These are phyloP conservation scores for Neurospora sp. DNA, from an alignment of 495 filamentous ascomycete genomes.

Conservation along the genomic window DNA sequence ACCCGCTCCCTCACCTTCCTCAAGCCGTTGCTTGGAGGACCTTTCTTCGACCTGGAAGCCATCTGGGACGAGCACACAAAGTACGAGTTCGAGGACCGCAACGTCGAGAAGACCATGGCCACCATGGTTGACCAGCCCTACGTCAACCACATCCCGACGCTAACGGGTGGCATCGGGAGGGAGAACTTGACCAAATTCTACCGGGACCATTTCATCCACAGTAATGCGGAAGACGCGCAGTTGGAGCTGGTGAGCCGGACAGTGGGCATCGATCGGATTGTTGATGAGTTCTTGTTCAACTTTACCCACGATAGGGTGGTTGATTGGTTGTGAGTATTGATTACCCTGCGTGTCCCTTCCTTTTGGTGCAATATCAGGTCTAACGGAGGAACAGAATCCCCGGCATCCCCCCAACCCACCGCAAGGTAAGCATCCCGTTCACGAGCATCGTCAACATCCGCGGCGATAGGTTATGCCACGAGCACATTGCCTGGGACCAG, in stretches of 20 bases:
- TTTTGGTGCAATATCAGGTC: background rate
- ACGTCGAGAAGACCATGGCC: slow-evolving; percentile 45
- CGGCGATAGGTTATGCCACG: slow-evolving; percentile 64
- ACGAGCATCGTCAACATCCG: slow-evolving; percentile 68
- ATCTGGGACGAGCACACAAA: slow-evolving; percentile 53
- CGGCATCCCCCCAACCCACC: slow-evolving; percentile 60
- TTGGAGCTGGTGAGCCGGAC: slow-evolving; percentile 68
- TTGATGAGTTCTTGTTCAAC: slow-evolving; percentile 47
- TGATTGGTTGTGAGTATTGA: slow-evolving; percentile 53
- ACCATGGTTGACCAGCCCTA: slow-evolving; percentile 53
- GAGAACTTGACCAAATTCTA: slow-evolving; percentile 64
- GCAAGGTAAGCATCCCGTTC: slow-evolving; percentile 57
- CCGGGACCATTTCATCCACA: slow-evolving; percentile 59
- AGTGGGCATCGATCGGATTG: slow-evolving; percentile 43
- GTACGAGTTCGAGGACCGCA: slow-evolving; percentile 43
- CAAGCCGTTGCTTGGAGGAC: slow-evolving; percentile 39
- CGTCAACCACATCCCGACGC: slow-evolving; percentile 48
- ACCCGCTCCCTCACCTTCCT: slow-evolving; percentile 42
- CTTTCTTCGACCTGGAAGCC: slow-evolving; percentile 48
- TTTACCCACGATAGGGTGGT: slow-evolving; percentile 66
- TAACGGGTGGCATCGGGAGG: slow-evolving; percentile 65
- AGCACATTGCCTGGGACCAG: slow-evolving; percentile 87
- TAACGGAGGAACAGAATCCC: slow-evolving; percentile 38
- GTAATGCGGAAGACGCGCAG: slow-evolving; percentile 55
- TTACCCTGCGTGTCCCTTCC: background rate